Percentiles rank a stretch among this genome's conserved stretches.
These are phyloP conservation scores for Brettanomyces nanus DNA, from an alignment of 805 yeast species.

Conservation along the genomic window DNA sequence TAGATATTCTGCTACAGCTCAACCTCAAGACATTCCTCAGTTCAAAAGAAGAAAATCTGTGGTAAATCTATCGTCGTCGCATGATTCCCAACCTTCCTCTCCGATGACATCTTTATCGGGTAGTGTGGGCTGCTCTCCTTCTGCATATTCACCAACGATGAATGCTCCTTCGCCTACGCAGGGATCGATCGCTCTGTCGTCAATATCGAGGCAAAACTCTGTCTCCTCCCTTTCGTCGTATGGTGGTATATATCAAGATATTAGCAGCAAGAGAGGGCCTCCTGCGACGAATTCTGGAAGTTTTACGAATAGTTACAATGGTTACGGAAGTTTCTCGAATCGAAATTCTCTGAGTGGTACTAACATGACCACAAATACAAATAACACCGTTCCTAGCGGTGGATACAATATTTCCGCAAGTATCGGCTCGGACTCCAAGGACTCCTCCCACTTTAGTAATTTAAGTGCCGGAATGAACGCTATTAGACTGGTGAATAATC, in stretches of 20 bases:
- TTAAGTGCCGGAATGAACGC: conserved; percentile 15
- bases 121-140: conserved; percentile 7
- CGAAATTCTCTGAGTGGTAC: not conserved
- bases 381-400: not conserved
- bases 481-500: conserved; percentile 6
- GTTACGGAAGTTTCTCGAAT: conserved; percentile 1
- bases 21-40: conserved; percentile 24
- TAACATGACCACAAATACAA: conserved; percentile 1
- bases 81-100: conserved; percentile 21
- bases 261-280: conserved; percentile 21
- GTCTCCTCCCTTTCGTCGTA: conserved; percentile 16
- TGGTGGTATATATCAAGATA: conserved; percentile 18
- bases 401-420: not conserved
- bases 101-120: conserved; percentile 11
- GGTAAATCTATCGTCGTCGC: conserved; percentile 8
- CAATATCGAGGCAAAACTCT: conserved; percentile 20
- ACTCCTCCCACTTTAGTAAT: conserved; percentile 11
- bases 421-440: not conserved
- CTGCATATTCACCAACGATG: conserved; percentile 16
- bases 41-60: conserved; percentile 26
- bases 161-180: conserved; percentile 12
- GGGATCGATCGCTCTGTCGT: conserved; percentile 10
- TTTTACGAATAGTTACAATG: conserved; percentile 1
- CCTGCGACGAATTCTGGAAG: conserved; percentile 5
- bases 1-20: conserved; percentile 10